Conservation (phyloP, 495 filamentous ascomycete genomes). For the Penicilliopsis zonata region DNA sequence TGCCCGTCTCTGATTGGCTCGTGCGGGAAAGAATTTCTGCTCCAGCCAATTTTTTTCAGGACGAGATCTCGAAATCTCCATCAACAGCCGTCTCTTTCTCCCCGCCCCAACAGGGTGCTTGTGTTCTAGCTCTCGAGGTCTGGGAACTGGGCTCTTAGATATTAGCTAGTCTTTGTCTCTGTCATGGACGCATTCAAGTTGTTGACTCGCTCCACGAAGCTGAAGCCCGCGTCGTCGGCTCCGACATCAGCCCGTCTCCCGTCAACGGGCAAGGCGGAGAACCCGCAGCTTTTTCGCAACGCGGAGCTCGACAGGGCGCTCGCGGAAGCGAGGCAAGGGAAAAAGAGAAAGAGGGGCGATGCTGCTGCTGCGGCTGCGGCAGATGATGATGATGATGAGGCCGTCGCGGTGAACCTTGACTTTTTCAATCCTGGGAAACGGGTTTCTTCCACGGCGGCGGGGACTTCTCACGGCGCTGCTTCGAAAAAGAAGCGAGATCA, state of each 20-base stretch:
- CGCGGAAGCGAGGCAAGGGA: constrained; percentile 20
- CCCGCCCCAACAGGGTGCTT: too few relatives aligned
- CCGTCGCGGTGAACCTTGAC: constrained; percentile 19
- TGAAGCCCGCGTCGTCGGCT: constrained; percentile 25
- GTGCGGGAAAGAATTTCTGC: constrained; percentile 22
- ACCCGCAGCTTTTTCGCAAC: constrained; percentile 42
- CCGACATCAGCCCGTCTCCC: constrained; percentile 22
- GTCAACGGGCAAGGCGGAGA: constrained; percentile 35
- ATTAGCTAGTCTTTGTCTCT: too few relatives aligned
- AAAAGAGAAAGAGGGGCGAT: constrained; percentile 28
- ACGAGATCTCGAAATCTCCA: not conserved
- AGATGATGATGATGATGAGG: constrained; percentile 11
- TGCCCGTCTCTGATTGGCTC: constrained; percentile 26
- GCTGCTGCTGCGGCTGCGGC: constrained; percentile 3
- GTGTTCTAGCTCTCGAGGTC: too few relatives aligned
- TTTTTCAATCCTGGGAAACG: constrained; percentile 25
- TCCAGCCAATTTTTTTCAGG: not conserved
- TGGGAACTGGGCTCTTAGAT: too few relatives aligned
- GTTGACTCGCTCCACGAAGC: constrained; percentile 40
- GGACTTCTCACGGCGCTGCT: not conserved
- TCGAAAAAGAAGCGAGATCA: constrained; percentile 7
- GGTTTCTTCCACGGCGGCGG: constrained; percentile 4
- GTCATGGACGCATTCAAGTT: constrained; percentile 46
- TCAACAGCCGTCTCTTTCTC: too few relatives aligned
- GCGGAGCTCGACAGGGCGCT: constrained; percentile 18